Base-by-base conservation (phyloP, 116 monocot species). In the Zostera marina region DNA sequence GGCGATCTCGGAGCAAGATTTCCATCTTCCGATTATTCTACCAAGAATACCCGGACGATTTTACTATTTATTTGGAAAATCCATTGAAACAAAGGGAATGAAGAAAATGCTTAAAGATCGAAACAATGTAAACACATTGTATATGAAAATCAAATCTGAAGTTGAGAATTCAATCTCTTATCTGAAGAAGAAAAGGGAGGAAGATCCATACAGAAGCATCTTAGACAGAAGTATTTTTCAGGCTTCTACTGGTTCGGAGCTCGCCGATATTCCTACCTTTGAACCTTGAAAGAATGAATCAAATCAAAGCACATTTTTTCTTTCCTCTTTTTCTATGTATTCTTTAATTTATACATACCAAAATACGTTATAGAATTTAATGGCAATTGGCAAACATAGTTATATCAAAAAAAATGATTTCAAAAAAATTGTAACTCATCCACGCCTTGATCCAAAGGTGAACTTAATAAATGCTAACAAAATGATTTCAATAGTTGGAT, bases 1-100 rank as follows among this genome's bases (percentile, higher is more conserved):
- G 14, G 81, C 81, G 42, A 19, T 76, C 40, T 62, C 76, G 1
- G 44, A 85, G 15, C 91, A 91, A 66, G 63, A 77, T 0, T 1
- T 91, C 4, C 57, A 74, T 65, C 0, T 82, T 43, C 91, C 91
- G 16, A 70, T 71, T 5, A 19, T 85, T 44, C 47, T 82, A 20
- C 85, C 91, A 0, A 91, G 85, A 41, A 12, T 85, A 49, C 91
- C 91, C 11, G 91, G 91, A 0, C 85, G 91, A 1, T 79, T 91
- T 21, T 85, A 91, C 61, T 91, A 79, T 68, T 54, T 85, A 9
- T 91, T 91, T 61, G 91, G 91, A 7, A 79, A 82, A 59, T 79
- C 85, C 44, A 70, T 85, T 64, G 77, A 85, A 63, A 77, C 77
- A 12, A 46, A 25, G 41, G 82, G 79, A 24, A 78, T 64, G 76